Conservation (phyloP, 208 protist species). For the Trypanosoma scelopori region DNA sequence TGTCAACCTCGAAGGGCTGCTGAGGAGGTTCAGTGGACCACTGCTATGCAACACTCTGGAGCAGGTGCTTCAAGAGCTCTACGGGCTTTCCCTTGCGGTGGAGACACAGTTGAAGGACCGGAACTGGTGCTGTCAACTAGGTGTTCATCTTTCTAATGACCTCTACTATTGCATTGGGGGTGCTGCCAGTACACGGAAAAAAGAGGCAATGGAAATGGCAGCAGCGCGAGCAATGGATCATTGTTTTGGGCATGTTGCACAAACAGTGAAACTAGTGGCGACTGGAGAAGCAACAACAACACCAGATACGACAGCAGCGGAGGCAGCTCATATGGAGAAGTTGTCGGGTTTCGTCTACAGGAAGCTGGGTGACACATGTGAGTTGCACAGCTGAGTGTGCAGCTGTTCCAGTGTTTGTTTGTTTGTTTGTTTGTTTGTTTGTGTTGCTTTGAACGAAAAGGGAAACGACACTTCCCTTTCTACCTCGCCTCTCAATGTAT, state of each 20-base stretch:
- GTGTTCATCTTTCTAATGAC: conserved; percentile 36
- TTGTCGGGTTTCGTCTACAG: conserved; percentile 26
- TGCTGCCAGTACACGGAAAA: conserved; percentile 38
- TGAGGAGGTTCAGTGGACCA: conserved; percentile 2
- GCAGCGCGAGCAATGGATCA: conserved; percentile 20
- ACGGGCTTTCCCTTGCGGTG: conserved; percentile 30
- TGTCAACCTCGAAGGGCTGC: conserved; percentile 7
- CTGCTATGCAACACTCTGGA: conserved; percentile 7
- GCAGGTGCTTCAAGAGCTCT: conserved; percentile 16
- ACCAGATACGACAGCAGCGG: background rate
- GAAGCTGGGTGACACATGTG: background rate
- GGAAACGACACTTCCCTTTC: too few relatives aligned
- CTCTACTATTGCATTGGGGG: conserved; percentile 37
- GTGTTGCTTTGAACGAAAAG: background rate
- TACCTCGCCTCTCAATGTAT: background rate
- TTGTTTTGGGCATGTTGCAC: conserved; percentile 16
- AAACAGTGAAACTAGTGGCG: background rate
- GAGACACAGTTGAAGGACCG: conserved; percentile 22
- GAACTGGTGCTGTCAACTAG: conserved; percentile 61
- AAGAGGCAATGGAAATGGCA: conserved; percentile 46
- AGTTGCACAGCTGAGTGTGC: background rate
- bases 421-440: background rate
- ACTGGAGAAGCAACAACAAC: background rate
- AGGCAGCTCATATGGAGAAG: background rate
- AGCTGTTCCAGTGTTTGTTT: background rate